Evolutionary conservation across 768 basidiomycete species (phyloP).

Genomic region (Tricholoma terreum): DNA sequence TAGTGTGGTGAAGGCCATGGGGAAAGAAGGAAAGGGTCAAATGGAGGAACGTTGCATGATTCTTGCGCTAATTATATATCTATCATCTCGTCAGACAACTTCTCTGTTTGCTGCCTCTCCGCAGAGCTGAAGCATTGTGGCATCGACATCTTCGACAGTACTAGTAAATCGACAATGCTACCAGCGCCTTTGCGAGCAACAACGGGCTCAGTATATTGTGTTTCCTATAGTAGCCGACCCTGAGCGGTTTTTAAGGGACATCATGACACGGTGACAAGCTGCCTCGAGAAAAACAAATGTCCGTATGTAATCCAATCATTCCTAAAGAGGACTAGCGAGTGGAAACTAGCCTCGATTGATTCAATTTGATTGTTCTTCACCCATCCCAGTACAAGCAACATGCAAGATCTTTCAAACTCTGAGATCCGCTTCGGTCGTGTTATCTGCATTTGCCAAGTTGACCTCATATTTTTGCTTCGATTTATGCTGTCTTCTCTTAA

Average conservation of each 20-base stretch:
- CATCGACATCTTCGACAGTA: no score
- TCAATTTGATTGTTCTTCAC: background rate
- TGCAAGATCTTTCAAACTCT: slow-evolving; percentile 34
- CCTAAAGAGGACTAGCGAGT: slow-evolving; percentile 1
- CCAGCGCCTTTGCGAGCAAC: no score
- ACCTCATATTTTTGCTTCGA: slow-evolving; percentile 27
- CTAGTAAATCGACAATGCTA: no score
- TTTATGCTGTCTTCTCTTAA: slow-evolving; percentile 29
- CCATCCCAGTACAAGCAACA: slow-evolving; percentile 17
- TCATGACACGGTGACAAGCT: slow-evolving; percentile 21
- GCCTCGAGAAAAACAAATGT: slow-evolving; percentile 30
- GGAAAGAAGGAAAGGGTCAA: slow-evolving; percentile 8
- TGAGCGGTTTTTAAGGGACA: background rate
- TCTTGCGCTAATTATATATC: background rate
- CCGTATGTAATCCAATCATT: background rate
- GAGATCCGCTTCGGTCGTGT: slow-evolving; percentile 45
- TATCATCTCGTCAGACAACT: background rate
- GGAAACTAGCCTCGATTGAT: slow-evolving; percentile 13
- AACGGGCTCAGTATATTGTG: background rate
- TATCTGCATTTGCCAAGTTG: slow-evolving; percentile 33
- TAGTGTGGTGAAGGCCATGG: slow-evolving; percentile 5
- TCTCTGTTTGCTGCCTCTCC: no score
- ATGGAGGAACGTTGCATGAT: slow-evolving; percentile 2
- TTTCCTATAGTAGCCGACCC: background rate
- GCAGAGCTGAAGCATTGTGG: no score